phyloP scores from a whole-genome alignment of 306 rosid genomes.

The Cicer yamashitae region DNA sequence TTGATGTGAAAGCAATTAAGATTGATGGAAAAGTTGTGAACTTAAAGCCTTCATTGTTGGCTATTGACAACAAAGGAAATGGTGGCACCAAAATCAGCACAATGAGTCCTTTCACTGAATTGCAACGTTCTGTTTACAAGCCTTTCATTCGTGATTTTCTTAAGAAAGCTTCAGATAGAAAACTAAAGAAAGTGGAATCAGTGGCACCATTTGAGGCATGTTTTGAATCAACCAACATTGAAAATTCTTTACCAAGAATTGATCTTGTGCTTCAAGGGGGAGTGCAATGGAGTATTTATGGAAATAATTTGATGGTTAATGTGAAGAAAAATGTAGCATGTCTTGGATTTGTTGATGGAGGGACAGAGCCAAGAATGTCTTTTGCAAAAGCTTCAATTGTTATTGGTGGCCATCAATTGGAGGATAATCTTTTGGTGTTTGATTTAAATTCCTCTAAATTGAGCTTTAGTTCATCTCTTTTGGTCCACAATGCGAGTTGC shows the following conservation, averaged over 20 bases:
- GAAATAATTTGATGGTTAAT: constrained; percentile 49
- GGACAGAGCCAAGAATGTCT: constrained; percentile 38
- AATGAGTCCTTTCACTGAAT: constrained; percentile 32
- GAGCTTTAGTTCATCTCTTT: constrained; percentile 51
- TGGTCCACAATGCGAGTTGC: constrained; percentile 37
- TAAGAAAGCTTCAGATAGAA: constrained; percentile 45
- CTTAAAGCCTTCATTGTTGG: constrained; percentile 44
- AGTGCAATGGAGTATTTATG: constrained; percentile 46
- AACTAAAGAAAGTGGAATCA: constrained; percentile 44
- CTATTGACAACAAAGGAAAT: constrained; percentile 41
- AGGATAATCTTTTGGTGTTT: constrained; percentile 46
- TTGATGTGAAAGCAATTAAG: constrained; percentile 47
- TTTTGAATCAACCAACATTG: constrained; percentile 35
- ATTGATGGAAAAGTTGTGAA: constrained; percentile 46
- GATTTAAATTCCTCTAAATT: constrained; percentile 40
- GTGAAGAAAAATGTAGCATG: constrained; percentile 46
- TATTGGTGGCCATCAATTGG: constrained; percentile 48
- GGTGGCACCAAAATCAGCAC: constrained; percentile 54
- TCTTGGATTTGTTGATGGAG: constrained; percentile 53
- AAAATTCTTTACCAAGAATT: constrained; percentile 42
- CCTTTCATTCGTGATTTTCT: constrained; percentile 43
- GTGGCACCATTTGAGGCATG: constrained; percentile 55
- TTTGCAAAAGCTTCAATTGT: constrained; percentile 38
- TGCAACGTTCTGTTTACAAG: constrained; percentile 44
- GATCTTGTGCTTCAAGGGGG: constrained; percentile 48